Conservation (phyloP, 768 basidiomycete genomes). For the Peribolospora baueri region DNA sequence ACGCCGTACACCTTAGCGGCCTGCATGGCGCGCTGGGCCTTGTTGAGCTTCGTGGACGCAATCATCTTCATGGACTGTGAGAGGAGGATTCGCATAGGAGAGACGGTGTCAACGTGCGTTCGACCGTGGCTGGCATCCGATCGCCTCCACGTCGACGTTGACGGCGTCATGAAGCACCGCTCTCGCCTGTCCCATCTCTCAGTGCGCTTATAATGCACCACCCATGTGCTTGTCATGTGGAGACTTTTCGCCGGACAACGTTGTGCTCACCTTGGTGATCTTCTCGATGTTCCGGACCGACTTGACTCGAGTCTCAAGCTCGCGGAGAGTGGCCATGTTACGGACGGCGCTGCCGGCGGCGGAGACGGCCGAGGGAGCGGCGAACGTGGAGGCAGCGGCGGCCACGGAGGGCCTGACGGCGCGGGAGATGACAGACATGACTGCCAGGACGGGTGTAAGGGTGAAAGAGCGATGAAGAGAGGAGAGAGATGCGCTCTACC, state of each 20-base stretch:
- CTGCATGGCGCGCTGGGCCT: slow-evolving; percentile 81
- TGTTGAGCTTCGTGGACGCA: slow-evolving; percentile 85
- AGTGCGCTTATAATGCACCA: too few relatives aligned
- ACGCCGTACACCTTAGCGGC: slow-evolving; percentile 77
- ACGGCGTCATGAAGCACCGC: not conserved
- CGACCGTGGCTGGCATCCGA: not conserved
- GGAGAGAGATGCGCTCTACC: too few relatives aligned
- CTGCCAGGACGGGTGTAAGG: too few relatives aligned
- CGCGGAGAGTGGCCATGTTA: slow-evolving; percentile 85
- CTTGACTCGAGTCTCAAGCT: slow-evolving; percentile 67
- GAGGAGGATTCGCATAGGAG: not conserved
- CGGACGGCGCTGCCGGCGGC: slow-evolving; percentile 17
- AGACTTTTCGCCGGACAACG: not conserved
- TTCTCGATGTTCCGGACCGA: slow-evolving; percentile 84
- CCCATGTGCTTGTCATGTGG: too few relatives aligned
- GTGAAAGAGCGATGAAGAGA: too few relatives aligned
- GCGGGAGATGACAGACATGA: too few relatives aligned
- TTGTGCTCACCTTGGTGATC: slow-evolving; percentile 68
- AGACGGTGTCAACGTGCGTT: not conserved
- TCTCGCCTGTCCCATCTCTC: not conserved
- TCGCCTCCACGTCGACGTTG: not conserved
- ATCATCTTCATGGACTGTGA: slow-evolving; percentile 93
- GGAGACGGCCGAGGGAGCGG: too few relatives aligned
- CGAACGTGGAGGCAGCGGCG: too few relatives aligned
- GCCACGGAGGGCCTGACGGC: too few relatives aligned